These are phyloP conservation scores for Phytophthora aleatoria DNA, from an alignment of 352 stramenopile species.

Conservation along the genomic window DNA sequence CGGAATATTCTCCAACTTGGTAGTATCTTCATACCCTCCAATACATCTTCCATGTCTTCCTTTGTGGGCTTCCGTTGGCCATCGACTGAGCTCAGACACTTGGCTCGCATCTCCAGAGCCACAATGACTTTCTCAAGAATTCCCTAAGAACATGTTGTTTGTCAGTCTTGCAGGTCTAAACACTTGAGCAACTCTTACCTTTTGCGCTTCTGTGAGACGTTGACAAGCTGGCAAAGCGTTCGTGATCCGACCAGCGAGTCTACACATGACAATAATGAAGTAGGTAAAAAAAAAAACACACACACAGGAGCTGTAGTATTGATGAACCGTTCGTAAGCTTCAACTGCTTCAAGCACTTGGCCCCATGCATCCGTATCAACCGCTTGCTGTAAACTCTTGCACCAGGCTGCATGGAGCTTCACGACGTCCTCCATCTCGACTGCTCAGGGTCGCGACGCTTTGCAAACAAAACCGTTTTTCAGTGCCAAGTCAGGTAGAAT, in stretches of 20 bases:
- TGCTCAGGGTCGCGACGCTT: constrained; percentile 14
- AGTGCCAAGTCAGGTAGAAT: not conserved
- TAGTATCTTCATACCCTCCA: constrained; percentile 43
- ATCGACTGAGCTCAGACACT: constrained; percentile 62
- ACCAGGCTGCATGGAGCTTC: constrained; percentile 61
- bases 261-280: constrained; percentile 11
- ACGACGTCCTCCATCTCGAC: constrained; percentile 47
- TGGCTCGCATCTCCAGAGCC: constrained; percentile 57
- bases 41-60: constrained; percentile 69
- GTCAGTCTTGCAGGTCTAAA: not conserved
- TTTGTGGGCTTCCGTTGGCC: constrained; percentile 60
- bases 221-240: constrained; percentile 46
- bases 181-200: constrained; percentile 10
- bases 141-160: constrained; percentile 17
- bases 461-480: constrained; percentile 13
- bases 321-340: constrained; percentile 69
- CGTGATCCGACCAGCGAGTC: constrained; percentile 44
- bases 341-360: constrained; percentile 77
- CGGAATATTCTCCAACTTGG: not conserved
- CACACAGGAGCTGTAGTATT: not conserved
- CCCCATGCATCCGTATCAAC: constrained; percentile 72
- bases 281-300: not conserved
- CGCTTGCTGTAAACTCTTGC: constrained; percentile 56
- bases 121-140: constrained; percentile 47
- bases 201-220: constrained; percentile 48